Evolutionary conservation across 192 early-diverging fungal species (phyloP).

Genomic region (Coemansia sp.): DNA sequence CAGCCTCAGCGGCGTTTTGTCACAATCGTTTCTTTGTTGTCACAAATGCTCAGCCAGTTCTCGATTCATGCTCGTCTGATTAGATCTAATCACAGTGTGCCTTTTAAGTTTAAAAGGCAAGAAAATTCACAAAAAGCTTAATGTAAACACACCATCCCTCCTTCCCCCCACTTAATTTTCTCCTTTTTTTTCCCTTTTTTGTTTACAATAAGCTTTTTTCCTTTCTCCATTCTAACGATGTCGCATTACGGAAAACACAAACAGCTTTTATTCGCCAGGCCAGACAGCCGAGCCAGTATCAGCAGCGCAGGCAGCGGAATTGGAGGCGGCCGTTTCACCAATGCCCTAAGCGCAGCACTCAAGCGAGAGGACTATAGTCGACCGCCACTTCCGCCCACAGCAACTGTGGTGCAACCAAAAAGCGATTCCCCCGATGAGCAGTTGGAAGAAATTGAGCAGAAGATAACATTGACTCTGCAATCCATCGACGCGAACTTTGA

Average conservation of each 20-base stretch:
- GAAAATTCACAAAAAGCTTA: neutral
- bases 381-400: slow-evolving; percentile 19
- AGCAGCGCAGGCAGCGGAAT: slow-evolving; percentile 5
- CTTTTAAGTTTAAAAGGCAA: neutral
- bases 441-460: slow-evolving; percentile 54
- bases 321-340: slow-evolving; percentile 30
- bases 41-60: no score
- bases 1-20: no score
- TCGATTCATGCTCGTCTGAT: no score
- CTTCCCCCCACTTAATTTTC: neutral
- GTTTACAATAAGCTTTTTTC: neutral
- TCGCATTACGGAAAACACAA: slow-evolving; percentile 25
- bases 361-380: slow-evolving; percentile 27
- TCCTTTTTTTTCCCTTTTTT: neutral
- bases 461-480: slow-evolving; percentile 50
- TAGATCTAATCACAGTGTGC: no score
- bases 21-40: no score
- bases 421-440: slow-evolving; percentile 36
- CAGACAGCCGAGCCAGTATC: slow-evolving; percentile 30
- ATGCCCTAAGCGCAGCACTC: slow-evolving; percentile 41
- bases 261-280: slow-evolving; percentile 13
- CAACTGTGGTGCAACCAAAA: neutral
- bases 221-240: slow-evolving; percentile 11
- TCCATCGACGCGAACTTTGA: slow-evolving; percentile 57
- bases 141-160: neutral